Evolutionary conservation across 805 yeast species (phyloP).

Genomic region (Yarrowia sp.): DNA sequence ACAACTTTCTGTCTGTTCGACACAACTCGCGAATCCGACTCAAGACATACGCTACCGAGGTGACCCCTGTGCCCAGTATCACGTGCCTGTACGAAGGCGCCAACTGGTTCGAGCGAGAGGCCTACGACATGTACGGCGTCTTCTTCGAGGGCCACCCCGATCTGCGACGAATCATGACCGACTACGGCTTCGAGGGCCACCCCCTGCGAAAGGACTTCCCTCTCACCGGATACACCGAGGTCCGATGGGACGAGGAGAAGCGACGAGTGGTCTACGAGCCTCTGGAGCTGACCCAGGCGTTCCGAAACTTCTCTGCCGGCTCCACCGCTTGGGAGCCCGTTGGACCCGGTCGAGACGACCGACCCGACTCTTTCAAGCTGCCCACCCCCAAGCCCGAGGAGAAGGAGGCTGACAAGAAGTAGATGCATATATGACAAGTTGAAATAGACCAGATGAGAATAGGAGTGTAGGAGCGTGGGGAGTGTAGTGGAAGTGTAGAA

Average conservation of each 20-base stretch:
- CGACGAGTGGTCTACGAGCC: constrained; percentile 90
- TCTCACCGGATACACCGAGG: constrained; percentile 89
- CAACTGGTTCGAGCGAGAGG: constrained; percentile 91
- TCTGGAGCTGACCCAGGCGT: constrained; percentile 87
- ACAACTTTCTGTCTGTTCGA: constrained; percentile 79
- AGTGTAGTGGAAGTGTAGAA: neutral
- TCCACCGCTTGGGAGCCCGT: constrained; percentile 92
- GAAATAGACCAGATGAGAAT: constrained; percentile 6
- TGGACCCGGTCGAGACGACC: constrained; percentile 81
- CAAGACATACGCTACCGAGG: constrained; percentile 86
- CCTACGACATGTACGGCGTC: constrained; percentile 85
- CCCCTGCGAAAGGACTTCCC: constrained; percentile 94
- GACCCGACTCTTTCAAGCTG: constrained; percentile 81
- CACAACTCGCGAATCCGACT: constrained; percentile 87
- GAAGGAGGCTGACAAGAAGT: constrained; percentile 55
- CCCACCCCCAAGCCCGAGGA: constrained; percentile 84
- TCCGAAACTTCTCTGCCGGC: constrained; percentile 88
- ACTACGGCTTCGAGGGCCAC: constrained; percentile 91
- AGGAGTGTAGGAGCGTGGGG: neutral
- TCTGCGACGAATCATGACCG: constrained; percentile 86
- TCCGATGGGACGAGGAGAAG: constrained; percentile 88
- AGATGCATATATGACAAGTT: constrained; percentile 40
- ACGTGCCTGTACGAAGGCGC: constrained; percentile 78
- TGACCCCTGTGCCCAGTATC: constrained; percentile 79
- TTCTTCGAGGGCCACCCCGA: constrained; percentile 91